Evolutionary conservation across 1,284 basidiomycete species (phyloP).

Genomic region (Grifola frondosa): DNA sequence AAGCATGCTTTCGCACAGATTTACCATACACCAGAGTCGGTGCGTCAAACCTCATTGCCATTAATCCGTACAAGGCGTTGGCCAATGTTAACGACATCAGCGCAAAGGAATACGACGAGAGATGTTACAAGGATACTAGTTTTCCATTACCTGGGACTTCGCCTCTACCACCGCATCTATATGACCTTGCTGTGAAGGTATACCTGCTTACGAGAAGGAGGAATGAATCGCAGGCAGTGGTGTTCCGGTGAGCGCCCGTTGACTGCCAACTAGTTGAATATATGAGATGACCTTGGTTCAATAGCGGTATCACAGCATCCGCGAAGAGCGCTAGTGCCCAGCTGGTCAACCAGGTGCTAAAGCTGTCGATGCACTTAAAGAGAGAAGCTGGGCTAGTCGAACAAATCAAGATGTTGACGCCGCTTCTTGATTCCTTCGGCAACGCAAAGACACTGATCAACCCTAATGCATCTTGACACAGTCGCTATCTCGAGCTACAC

Average conservation of each 20-base stretch:
- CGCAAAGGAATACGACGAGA: conserved; percentile 78
- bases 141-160: conserved; percentile 57
- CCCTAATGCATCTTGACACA: conserved; percentile 84
- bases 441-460: conserved; percentile 84
- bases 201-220: conserved; percentile 81
- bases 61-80: conserved; percentile 85
- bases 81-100: conserved; percentile 77
- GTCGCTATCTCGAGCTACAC: conserved; percentile 85
- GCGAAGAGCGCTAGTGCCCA: conserved; percentile 79
- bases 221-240: conserved; percentile 72
- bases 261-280: conserved; percentile 2
- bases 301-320: conserved; percentile 83
- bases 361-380: conserved; percentile 74
- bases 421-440: conserved; percentile 84
- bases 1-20: conserved; percentile 81
- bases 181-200: conserved; percentile 79
- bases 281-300: conserved; percentile 6
- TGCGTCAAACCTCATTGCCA: conserved; percentile 67
- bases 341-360: conserved; percentile 76
- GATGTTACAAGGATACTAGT: conserved; percentile 71
- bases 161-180: conserved; percentile 78
- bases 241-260: conserved; percentile 66
- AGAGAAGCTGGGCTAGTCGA: conserved; percentile 71
- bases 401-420: conserved; percentile 73
- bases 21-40: conserved; percentile 78